Evolutionary conservation across 1,139 yeast genomes (phyloP), one percentile per base, ranked within the genome.

Genomic region (Suhomyces panamericanus): DNA sequence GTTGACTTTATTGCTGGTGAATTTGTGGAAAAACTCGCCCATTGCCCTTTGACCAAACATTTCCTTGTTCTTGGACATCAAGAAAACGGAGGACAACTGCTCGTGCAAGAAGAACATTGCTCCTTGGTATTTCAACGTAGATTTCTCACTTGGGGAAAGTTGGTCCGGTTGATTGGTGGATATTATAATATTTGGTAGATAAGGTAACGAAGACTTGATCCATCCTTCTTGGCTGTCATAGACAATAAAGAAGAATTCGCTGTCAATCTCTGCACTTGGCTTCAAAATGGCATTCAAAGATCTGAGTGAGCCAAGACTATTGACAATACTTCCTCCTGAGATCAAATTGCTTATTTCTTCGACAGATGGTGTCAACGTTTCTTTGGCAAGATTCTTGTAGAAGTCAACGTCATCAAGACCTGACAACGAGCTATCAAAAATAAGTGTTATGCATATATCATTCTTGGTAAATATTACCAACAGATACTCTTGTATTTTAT

Each of bases 11-110:
- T 66, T 67, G 45, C 69, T 65, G 36, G 69, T 69, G 53, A 73
- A 73, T 49, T 74, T 74, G 54, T 74, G 78, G 43, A 72, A 69
- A 51, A 62, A 70, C 55, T 74, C 78, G 31, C 60, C 54, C 40
- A 66, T 53, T 12, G 57, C 49, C 32, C 56, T 54, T 2, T 50
- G 41, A 1, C 47, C 47, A 46, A 64, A 62, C 48, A 69, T 69
- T 32, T 57, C 55, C 35, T 49, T 45, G 44, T 58, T 56, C 11
- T 56, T 54, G 38, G 63, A 65, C 39, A 58, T 52, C 31, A 67
- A 48, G 43, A 71, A 70, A 16, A 73, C 55, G 33, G 66, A 66
- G 10, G 63, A 56, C 28, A 74, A 55, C 49, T 73, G 72, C 47
- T 72, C 74, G 52, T 74, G 79, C 13, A 74, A 58, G 47, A 67